Conservation (phyloP, 768 basidiomycete species). For the Pulveroboletus sp. region DNA sequence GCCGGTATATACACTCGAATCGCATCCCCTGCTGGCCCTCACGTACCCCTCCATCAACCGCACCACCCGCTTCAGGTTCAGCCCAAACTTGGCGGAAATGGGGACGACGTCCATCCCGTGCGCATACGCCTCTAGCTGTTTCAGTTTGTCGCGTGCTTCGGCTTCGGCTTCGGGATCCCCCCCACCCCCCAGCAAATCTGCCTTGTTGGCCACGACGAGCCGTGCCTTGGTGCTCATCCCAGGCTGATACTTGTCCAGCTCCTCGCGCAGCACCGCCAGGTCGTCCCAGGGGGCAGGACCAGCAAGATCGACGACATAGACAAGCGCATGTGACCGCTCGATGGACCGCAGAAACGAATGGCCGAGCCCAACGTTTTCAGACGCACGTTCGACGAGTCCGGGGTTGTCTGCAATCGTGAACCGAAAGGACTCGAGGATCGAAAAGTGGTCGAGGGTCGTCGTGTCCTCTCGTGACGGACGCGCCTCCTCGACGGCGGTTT, state of each 20-base stretch:
- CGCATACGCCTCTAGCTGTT: slow-evolving; percentile 55
- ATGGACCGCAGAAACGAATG: slow-evolving; percentile 93
- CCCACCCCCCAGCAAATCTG: slow-evolving; percentile 67
- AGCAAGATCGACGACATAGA: slow-evolving; percentile 90
- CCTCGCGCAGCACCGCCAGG: slow-evolving; percentile 66
- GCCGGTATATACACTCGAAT: not conserved
- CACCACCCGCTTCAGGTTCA: slow-evolving; percentile 75
- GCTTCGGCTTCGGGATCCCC: slow-evolving; percentile 46
- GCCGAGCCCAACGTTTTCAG: slow-evolving; percentile 88
- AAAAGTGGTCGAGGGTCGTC: slow-evolving; percentile 48
- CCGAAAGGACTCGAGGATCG: slow-evolving; percentile 70
- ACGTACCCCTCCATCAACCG: slow-evolving; percentile 67
- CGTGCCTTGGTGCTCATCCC: slow-evolving; percentile 76
- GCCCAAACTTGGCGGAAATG: slow-evolving; percentile 79
- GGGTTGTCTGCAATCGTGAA: slow-evolving; percentile 99
- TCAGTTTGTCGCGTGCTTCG: slow-evolving; percentile 56
- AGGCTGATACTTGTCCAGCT: slow-evolving; percentile 77
- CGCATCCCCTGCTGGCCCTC: slow-evolving; percentile 31
- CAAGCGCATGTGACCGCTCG: slow-evolving; percentile 86
- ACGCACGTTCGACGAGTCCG: slow-evolving; percentile 81
- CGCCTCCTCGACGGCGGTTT: slow-evolving; percentile 57
- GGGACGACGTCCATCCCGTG: slow-evolving; percentile 68
- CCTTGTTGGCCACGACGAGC: slow-evolving; percentile 93
- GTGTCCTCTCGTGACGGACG: slow-evolving; percentile 38
- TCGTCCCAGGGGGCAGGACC: slow-evolving; percentile 75